phyloP scores from a whole-genome alignment of 805 yeast species.

The Nakazawaea wickerhamii region DNA sequence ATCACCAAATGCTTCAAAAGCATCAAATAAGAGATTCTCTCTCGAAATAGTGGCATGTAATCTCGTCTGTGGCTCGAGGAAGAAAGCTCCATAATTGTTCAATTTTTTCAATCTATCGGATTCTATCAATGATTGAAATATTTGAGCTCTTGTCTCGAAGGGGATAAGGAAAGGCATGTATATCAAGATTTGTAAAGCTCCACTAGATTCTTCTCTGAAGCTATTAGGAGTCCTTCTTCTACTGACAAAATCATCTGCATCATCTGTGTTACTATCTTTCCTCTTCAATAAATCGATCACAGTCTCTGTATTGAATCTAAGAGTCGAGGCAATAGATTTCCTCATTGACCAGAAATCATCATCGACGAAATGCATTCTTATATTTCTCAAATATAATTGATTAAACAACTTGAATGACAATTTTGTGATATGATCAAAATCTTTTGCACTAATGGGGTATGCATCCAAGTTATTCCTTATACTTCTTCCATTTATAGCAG shows the following conservation, averaged over 20 bases:
- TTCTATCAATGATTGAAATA: conserved; percentile 60
- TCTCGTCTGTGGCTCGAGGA: conserved; percentile 14
- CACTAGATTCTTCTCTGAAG: conserved; percentile 14
- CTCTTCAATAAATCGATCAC: not conserved
- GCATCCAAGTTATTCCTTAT: not conserved
- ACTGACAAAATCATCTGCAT: conserved; percentile 24
- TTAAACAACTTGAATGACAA: conserved; percentile 49
- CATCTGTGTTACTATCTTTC: conserved; percentile 36
- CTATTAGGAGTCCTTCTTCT: conserved; percentile 11
- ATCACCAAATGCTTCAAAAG: conserved; percentile 52
- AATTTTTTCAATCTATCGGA: conserved; percentile 36
- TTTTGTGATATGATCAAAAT: conserved; percentile 10
- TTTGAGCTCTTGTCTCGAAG: conserved; percentile 65
- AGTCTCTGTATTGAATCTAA: conserved; percentile 14
- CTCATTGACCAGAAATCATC: conserved; percentile 50
- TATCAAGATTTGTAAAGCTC: conserved; percentile 46
- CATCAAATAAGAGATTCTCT: conserved; percentile 68
- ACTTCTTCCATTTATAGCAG: conserved; percentile 18
- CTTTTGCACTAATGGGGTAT: conserved; percentile 16
- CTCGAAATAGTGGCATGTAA: conserved; percentile 57
- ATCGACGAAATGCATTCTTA: conserved; percentile 50
- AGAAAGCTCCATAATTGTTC: conserved; percentile 17
- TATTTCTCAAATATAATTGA: conserved; percentile 60
- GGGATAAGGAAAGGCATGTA: conserved; percentile 76
- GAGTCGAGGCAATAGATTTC: not conserved